Conservation (phyloP, 1,139 yeast species). For the Sugiyamaella japonica region DNA sequence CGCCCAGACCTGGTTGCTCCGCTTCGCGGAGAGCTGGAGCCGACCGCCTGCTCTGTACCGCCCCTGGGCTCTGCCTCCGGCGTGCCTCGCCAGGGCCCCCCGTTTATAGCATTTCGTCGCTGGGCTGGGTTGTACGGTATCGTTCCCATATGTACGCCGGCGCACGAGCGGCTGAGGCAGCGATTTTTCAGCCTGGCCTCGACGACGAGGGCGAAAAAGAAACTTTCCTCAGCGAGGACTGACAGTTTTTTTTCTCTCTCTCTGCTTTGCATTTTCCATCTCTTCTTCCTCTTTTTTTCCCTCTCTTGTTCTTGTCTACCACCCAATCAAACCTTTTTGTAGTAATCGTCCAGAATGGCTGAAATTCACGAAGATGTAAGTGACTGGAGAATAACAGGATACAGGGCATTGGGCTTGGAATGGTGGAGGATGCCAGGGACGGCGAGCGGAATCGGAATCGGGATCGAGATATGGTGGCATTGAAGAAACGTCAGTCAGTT, state of each 20-base stretch:
- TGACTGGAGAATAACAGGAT: not conserved
- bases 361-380: conserved; percentile 24
- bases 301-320: conserved; percentile 13
- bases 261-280: conserved; percentile 1
- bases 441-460: no score
- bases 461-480: no score
- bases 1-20: not conserved
- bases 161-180: conserved; percentile 1
- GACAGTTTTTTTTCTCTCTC: conserved; percentile 16
- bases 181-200: conserved; percentile 8
- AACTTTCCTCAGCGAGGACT: conserved; percentile 8
- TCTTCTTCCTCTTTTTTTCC: not conserved
- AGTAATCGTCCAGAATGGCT: conserved; percentile 18
- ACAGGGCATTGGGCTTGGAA: no score
- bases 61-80: no score
- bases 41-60: not conserved
- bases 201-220: conserved; percentile 9
- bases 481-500: no score
- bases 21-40: not conserved
- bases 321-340: conserved; percentile 13
- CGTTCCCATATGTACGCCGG: conserved; percentile 4
- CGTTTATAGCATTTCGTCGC: not conserved
- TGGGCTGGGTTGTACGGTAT: not conserved
- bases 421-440: no score
- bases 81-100: no score